Evolutionary conservation across 352 stramenopile genomes (phyloP).

Genomic region (Globisporangium yorkense): DNA sequence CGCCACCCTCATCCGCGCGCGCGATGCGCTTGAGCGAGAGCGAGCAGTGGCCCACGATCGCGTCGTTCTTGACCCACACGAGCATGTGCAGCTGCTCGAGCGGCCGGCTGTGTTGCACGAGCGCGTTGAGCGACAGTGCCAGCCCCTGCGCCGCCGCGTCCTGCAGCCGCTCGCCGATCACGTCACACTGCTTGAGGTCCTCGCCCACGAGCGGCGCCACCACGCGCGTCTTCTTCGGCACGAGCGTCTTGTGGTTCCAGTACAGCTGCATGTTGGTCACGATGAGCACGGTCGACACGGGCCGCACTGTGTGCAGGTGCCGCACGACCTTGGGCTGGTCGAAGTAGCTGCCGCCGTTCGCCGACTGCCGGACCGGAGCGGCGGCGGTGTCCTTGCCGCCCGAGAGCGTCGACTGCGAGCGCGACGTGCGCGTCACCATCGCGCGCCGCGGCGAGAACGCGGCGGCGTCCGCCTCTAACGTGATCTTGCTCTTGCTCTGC

Average conservation of each 20-base stretch:
- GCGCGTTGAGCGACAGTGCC: slow-evolving; percentile 67
- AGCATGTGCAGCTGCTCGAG: slow-evolving; percentile 82
- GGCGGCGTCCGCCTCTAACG: background rate
- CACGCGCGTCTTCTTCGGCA: slow-evolving; percentile 73
- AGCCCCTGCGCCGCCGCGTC: slow-evolving; percentile 47
- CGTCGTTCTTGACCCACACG: slow-evolving; percentile 78
- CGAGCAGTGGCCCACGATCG: slow-evolving; percentile 72
- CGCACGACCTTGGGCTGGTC: slow-evolving; percentile 67
- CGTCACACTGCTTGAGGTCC: slow-evolving; percentile 68
- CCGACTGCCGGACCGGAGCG: slow-evolving; percentile 4
- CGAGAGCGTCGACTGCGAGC: slow-evolving; percentile 41
- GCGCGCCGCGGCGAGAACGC: no score
- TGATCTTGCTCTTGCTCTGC: slow-evolving; percentile 9
- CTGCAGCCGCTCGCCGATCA: slow-evolving; percentile 62
- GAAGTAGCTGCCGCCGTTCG: slow-evolving; percentile 59
- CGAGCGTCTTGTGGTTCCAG: slow-evolving; percentile 65
- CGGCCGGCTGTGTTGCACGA: slow-evolving; percentile 62
- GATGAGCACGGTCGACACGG: slow-evolving; percentile 61
- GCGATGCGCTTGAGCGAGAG: slow-evolving; percentile 78
- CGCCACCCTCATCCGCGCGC: slow-evolving; percentile 51
- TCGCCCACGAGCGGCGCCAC: slow-evolving; percentile 74
- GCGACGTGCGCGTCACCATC: slow-evolving; percentile 26
- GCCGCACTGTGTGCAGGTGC: slow-evolving; percentile 47
- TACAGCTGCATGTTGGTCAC: slow-evolving; percentile 75
- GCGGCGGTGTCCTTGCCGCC: slow-evolving; percentile 20